phyloP scores from a whole-genome alignment of 805 yeast species.

The Kuraishia cidri region DNA sequence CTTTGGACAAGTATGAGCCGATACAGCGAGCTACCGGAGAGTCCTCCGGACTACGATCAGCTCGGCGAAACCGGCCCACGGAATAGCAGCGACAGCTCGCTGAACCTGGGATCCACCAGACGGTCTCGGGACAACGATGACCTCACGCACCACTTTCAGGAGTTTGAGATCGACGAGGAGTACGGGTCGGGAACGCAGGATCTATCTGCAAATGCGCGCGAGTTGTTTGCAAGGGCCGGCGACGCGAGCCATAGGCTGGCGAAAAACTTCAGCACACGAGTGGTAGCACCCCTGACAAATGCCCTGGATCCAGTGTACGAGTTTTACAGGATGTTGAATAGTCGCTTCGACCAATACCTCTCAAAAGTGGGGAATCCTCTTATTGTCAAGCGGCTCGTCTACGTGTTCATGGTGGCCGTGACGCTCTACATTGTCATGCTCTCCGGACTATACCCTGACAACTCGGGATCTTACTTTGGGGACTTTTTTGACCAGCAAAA shows the following conservation, averaged over 20 bases:
- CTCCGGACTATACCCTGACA: constrained; percentile 43
- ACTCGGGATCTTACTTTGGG: constrained; percentile 32
- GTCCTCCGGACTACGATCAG: constrained; percentile 20
- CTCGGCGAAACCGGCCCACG: too few species aligned
- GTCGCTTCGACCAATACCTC: constrained; percentile 46
- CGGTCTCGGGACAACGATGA: too few species aligned
- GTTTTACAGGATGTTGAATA: constrained; percentile 28
- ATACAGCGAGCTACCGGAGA: constrained; percentile 15
- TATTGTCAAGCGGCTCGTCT: constrained; percentile 68
- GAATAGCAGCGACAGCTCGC: too few species aligned
- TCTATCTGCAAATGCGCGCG: too few species aligned
- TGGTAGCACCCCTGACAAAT: constrained; percentile 32
- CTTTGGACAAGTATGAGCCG: too few species aligned
- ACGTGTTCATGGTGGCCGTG: constrained; percentile 56
- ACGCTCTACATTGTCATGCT: constrained; percentile 49
- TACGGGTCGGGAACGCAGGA: too few species aligned
- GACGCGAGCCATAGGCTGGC: constrained; percentile 25
- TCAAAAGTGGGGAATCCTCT: constrained; percentile 78
- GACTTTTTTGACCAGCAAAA: constrained; percentile 54
- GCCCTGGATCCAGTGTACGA: constrained; percentile 46
- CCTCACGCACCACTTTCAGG: too few species aligned
- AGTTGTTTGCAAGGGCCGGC: constrained; percentile 18
- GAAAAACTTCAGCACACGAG: constrained; percentile 21
- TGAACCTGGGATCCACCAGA: too few species aligned
- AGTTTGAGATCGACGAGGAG: constrained; percentile 42